Base-by-base conservation (phyloP, 129 eudicot species). In the Pseudognaphalium luteoalbum region DNA sequence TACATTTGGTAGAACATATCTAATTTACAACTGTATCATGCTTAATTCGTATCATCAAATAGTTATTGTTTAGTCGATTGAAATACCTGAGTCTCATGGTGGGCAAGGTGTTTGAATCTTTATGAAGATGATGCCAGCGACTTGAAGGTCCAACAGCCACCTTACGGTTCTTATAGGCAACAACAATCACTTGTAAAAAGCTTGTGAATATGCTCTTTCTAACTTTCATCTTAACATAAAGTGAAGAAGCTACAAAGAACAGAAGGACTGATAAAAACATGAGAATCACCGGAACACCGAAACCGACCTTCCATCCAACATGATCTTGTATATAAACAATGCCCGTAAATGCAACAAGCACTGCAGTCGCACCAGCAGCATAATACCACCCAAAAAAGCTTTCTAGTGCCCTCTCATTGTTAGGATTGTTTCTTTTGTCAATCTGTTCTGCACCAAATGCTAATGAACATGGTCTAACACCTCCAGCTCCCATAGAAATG, bases 401-500 rank as follows among this genome's bases (percentile, higher is more conserved):
- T 68, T 88, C 97, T 33, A 86, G 30, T 1, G 81, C 83, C 59
- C 83, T 84, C 17, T 78, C 74, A 34, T 86, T 88, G 32, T 80
- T 74, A 3, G 83, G 81, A 44, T 82, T 80, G 8, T 78, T 67
- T 57, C 65, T 78, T 10, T 73, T 71, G 75, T 82, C 87, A 6
- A 91, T 64, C 57, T 91, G 97, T 76, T 91, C 87, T 14, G 92
- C 94, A 1, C 91, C 95, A 81, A 88, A 88, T 11, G 95, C 92
- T 34, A 86, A 70, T 54, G 97, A 91, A 71, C 92, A 86, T 7
- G 97, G 83, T 67, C 95, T 83, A n/a, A 91, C 76, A 19, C 97
- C 97, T 44, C 97, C 97, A 14, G 90, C 95, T 44, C 97, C 97
- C 34, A 91, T 65, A 8, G 97, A 91, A 80, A 91, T 91, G 65